Evolutionary conservation across 2,329 filamentous ascomycete genomes (phyloP).

Genomic region (Neopestalotiopsis rosae): DNA sequence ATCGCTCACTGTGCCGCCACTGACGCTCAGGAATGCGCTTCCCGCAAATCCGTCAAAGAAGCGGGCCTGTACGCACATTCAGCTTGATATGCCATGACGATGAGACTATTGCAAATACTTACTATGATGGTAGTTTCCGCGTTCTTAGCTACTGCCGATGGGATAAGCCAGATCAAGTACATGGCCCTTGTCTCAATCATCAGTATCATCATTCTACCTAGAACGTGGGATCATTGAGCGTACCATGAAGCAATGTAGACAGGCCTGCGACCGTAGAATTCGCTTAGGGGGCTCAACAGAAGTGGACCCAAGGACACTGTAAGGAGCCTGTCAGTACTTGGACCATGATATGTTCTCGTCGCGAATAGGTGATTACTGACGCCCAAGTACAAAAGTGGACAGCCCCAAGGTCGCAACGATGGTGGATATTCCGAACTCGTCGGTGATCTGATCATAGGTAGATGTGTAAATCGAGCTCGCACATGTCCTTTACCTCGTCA

Average conservation of each 20-base stretch:
- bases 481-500: slow-evolving; percentile 65
- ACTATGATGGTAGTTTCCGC: slow-evolving; percentile 76
- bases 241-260: slow-evolving; percentile 78
- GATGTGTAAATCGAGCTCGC: slow-evolving; percentile 86
- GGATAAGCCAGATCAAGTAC: slow-evolving; percentile 81
- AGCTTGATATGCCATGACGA: not conserved
- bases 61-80: slow-evolving; percentile 38
- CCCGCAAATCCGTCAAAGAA: slow-evolving; percentile 80
- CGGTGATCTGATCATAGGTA: not conserved
- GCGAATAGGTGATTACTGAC: not conserved
- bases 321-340: not conserved
- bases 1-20: slow-evolving; percentile 85
- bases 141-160: slow-evolving; percentile 78
- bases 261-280: slow-evolving; percentile 82
- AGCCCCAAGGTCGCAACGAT: not conserved
- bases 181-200: slow-evolving; percentile 43
- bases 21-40: slow-evolving; percentile 72
- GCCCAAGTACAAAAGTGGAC: not conserved
- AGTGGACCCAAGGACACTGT: slow-evolving; percentile 64
- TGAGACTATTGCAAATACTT: slow-evolving; percentile 16
- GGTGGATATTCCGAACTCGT: not conserved
- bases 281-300: slow-evolving; percentile 67
- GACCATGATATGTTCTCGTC: not conserved
- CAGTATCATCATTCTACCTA: not conserved
- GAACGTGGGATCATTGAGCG: not conserved